Evolutionary conservation across 192 early-diverging fungal genomes (phyloP), one percentile per base, ranked within the genome.

Genomic region (Coemansia sp.): DNA sequence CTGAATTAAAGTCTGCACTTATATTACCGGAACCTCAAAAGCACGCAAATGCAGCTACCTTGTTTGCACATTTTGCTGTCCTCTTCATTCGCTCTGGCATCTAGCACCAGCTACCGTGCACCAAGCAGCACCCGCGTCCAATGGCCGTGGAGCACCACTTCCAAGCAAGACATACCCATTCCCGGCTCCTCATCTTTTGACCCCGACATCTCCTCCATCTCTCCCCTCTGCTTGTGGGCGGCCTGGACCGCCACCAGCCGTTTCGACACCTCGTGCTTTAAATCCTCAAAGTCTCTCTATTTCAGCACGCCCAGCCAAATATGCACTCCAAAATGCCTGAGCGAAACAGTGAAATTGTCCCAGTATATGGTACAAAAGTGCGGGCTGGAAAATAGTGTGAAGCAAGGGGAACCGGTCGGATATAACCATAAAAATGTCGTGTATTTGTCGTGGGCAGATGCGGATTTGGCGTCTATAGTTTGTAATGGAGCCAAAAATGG

Each of bases 361-460:
- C 60, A 72, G 25, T 74, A 75, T 21, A 50, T 80, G 38, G 68
- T 72, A 15, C 22, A 68, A n/a, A 32, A 58, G 39, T 80, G 77
- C 22, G 53, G 43, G 4, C 56, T 75, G 15, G 65, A 67, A 43
- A 38, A n/a, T 8, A 63, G 39, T n/a, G 24, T 62, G 2, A 52
- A 65, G 22, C 21, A 52, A 14, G 49, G 49, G 21, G 59, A 68
- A 23, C 72, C 77, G 2, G 65, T 67, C 4, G 77, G 72, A 7
- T 80, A 80, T 47, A 80, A 63, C 17, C 77, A 80, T 56, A 80
- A 70, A 39, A 58, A 80, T 8, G 59, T 70, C 0, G 72, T 80
- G 0, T 80, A 80, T 53, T 23, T 80, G 9, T 73, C 77, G 43
- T 80, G 77, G 77, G 63, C 77, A 0, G 66, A 80, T 52, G 49